phyloP scores from a whole-genome alignment of 495 filamentous ascomycete species.

The Xylaria intraflava region DNA sequence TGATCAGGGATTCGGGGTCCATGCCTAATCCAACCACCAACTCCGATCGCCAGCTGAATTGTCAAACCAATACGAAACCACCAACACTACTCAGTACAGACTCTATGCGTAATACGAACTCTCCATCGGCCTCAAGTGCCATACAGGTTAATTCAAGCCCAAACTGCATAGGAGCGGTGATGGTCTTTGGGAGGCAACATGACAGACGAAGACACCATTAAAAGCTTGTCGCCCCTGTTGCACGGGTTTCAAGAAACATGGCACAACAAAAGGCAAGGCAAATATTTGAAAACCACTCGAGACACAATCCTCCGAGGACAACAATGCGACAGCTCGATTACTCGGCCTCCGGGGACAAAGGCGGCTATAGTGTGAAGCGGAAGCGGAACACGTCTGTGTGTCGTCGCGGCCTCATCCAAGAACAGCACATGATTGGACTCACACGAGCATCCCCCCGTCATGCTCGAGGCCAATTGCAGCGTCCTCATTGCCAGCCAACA shows the following conservation, averaged over 20 bases:
- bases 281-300: constrained; percentile 77
- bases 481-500: constrained; percentile 51
- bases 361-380: constrained; percentile 66
- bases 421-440: constrained; percentile 33
- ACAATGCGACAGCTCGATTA: constrained; percentile 53
- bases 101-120: no score
- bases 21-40: no score
- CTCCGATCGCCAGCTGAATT: no score
- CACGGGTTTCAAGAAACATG: constrained; percentile 86
- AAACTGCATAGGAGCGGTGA: background rate
- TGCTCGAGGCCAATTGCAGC: constrained; percentile 54
- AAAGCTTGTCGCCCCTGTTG: constrained; percentile 37
- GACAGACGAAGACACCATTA: constrained; percentile 22
- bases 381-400: constrained; percentile 61
- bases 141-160: no score
- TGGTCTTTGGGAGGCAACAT: constrained; percentile 15
- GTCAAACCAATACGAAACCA: no score
- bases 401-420: constrained; percentile 50
- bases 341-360: constrained; percentile 70
- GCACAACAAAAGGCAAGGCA: constrained; percentile 62
- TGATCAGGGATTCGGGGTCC: no score
- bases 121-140: no score
- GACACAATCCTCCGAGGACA: constrained; percentile 58
- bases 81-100: no score
- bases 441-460: constrained; percentile 43